Evolutionary conservation across 2,329 filamentous ascomycete genomes (phyloP), one percentile per base, ranked within the genome.

Genomic region (Ceratocystis lukuohia): DNA sequence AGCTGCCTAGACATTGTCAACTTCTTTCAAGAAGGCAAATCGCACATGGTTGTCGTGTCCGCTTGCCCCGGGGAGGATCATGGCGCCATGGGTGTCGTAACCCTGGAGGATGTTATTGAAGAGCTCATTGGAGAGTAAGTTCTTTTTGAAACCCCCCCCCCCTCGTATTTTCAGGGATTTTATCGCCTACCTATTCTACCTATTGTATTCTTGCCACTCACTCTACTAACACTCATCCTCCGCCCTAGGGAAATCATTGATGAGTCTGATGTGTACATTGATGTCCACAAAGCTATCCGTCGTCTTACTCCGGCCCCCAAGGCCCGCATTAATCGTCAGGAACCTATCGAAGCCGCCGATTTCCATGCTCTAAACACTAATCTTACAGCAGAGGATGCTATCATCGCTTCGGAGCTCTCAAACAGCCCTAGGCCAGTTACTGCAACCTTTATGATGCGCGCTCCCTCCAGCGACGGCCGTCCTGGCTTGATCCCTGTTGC

Each of bases 11-110:
- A 99, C 75, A 97, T 99, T 72, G 91, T 99, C 77, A 99, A 99
- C 78, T 99, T 96, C 76, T 99, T 99, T 79, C 94, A 99, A 76
- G 94, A 99, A 79, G 94, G 94, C 72, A 99, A 99, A 75, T 96
- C 92, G 1, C 94, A 99, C 75, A 96, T 99, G 92, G 93, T 97
- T 0, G 80, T 99, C 33, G 94, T 97, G 7, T 96, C 93, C 0
- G 89, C 96, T 72, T 81, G 77, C 41, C 94, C 94, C 0, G 92
- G 93, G n/a, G 90, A 95, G 70, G 87, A 96, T 72, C 86, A 89
- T 72, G 94, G 94, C 59, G 91, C 92, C 5, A 79, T 96, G 12
- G 94, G 94, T 66, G 94, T 99, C 2, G 91, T 99, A 17, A 99
- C 94, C 0, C 79, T 99, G 1, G 94, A 99, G 75, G 94, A 99